phyloP scores from a whole-genome alignment of 2,329 filamentous ascomycete genomes.

The Aspergillus chevalieri region DNA sequence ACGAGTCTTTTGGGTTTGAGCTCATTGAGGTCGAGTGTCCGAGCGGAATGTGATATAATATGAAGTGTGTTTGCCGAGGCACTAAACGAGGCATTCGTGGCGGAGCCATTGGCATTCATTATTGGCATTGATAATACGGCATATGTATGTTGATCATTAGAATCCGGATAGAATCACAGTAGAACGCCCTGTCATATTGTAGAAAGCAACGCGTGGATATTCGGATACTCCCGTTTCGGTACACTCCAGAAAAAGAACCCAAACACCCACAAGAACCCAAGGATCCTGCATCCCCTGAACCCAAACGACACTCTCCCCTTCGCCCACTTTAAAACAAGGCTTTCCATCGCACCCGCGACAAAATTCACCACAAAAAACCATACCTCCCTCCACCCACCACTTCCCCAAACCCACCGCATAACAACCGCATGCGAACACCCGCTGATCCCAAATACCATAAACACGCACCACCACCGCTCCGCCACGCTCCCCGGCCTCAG shows the following conservation, averaged over 20 bases:
- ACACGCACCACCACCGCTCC: not conserved
- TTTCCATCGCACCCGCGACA: not conserved
- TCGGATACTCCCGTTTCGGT: not conserved
- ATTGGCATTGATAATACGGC: too few relatives aligned
- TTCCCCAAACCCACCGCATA: not conserved
- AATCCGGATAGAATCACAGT: too few relatives aligned
- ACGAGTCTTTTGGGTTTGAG: too few relatives aligned
- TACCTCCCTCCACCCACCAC: not conserved
- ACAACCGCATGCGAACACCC: not conserved
- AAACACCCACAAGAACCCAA: not conserved
- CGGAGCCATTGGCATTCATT: too few relatives aligned
- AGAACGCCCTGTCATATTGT: not conserved
- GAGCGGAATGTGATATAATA: too few relatives aligned
- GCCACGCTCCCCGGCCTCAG: not conserved
- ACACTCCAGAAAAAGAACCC: constrained; percentile 1
- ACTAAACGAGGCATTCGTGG: too few relatives aligned
- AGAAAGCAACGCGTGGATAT: not conserved
- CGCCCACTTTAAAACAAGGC: not conserved
- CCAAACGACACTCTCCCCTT: not conserved
- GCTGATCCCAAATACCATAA: not conserved
- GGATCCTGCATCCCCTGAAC: not conserved
- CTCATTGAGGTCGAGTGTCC: too few relatives aligned
- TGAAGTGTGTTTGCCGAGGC: too few relatives aligned
- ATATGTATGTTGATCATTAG: too few relatives aligned
- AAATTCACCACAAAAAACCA: not conserved